Base-by-base conservation (phyloP, 2,329 filamentous ascomycete genomes). In the Ascosphaera apis region DNA sequence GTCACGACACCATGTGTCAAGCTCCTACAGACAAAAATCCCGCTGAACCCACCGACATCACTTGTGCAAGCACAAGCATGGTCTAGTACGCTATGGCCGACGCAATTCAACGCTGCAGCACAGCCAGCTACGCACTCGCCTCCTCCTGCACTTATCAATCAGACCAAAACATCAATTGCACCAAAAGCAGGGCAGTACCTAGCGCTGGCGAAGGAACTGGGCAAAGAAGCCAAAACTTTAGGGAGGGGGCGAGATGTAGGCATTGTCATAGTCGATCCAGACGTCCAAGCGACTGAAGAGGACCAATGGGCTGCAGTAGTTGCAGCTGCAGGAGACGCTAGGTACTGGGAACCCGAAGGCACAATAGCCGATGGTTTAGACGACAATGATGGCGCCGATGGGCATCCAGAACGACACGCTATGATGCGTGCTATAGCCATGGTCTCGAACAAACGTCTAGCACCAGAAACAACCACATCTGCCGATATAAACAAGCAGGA, bases 371-470 rank as follows among this genome's bases (percentile, higher is more conserved):
- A n/a, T 31, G 19, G 3, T 12, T 8, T 25, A 19, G 34, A 21
- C 21, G 15, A 18, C 15, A 13, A 9, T 18, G 25, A 13, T 28
- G 25, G 25, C 35, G 31, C 48, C 3, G 56, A 61, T 39, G 57
- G 57, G 9, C 53, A 57, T 2, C 57, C 58, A 2, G 56, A 60
- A 35, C 47, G 55, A n/a, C 59, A 62, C 40, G 56, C 59, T 2
- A 41, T 61, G 34, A 61, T 62, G 58, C 54, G 58, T 15, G 56
- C 46, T 6, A 48, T 56, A 8, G 56, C 57, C 7, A 49, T 62
- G 36, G 47, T 62, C 17, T 54, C 58, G 12, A 50, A 51, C 17
- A 53, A 53, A 40, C 54, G 59, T 11, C 48, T 57, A 3, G 47
- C 46, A 9, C 30, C 31, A n/a, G 33, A 37, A 30, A 12, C 31